Evolutionary conservation across 1,139 yeast species (phyloP).

Genomic region (Hemisphaericaspora subhashii): DNA sequence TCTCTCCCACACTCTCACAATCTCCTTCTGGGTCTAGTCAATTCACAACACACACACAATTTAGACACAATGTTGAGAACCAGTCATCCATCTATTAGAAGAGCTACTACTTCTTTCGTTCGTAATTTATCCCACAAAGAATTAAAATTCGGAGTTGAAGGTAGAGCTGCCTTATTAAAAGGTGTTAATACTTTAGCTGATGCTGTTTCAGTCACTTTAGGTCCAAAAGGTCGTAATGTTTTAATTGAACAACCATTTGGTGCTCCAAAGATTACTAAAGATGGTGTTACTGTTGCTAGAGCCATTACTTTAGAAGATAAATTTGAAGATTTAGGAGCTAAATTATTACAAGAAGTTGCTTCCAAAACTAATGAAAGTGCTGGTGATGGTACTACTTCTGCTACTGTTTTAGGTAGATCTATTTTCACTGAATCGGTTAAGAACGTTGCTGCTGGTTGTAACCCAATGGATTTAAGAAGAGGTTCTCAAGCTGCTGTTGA

Average conservation of each 20-base stretch:
- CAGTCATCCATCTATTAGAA: constrained; percentile 39
- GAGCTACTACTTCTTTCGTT: constrained; percentile 40
- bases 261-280: constrained; percentile 97
- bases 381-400: constrained; percentile 99
- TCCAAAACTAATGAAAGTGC: constrained; percentile 98
- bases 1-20: too few relatives aligned
- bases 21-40: too few relatives aligned
- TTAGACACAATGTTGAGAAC: constrained; percentile 53
- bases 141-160: constrained; percentile 97
- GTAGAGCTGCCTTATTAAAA: constrained; percentile 91
- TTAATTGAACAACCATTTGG: constrained; percentile 97
- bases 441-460: constrained; percentile 99
- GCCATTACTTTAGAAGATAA: constrained; percentile 85
- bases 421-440: constrained; percentile 96
- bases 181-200: constrained; percentile 97
- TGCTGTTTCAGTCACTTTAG: constrained; percentile 95
- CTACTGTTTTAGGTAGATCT: constrained; percentile 95
- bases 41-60: not conserved
- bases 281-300: constrained; percentile 97
- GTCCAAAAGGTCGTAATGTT: constrained; percentile 98
- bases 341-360: constrained; percentile 95
- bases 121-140: constrained; percentile 86
- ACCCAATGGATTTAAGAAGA: constrained; percentile 99
- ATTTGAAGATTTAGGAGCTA: constrained; percentile 97
- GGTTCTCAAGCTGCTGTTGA: constrained; percentile 99